Conservation (phyloP, 2,329 filamentous ascomycete genomes). For the Apiospora phragmitis region DNA sequence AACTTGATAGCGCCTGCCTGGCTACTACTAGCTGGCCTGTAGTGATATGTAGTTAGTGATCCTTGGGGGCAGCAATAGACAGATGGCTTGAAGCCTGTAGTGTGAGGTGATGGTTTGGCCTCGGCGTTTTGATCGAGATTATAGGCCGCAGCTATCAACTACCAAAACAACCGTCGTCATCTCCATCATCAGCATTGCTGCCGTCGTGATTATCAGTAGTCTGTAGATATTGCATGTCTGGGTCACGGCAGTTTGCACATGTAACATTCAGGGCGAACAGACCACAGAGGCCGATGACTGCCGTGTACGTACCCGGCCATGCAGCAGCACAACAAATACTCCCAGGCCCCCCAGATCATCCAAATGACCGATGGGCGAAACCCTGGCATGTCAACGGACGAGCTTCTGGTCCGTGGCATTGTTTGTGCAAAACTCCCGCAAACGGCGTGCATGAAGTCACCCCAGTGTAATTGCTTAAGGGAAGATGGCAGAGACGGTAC, state of each 20-base stretch:
- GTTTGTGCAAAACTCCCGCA: slow-evolving; percentile 17
- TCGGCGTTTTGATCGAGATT: slow-evolving; percentile 8
- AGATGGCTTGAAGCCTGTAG: background rate
- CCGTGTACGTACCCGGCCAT: background rate
- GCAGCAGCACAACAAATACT: slow-evolving; percentile 1
- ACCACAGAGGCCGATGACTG: background rate
- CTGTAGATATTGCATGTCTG: background rate
- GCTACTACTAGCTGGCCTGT: background rate
- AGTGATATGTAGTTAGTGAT: too few relatives aligned
- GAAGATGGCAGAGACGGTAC: slow-evolving; percentile 18
- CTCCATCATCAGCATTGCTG: background rate
- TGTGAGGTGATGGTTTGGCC: background rate
- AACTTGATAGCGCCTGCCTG: slow-evolving; percentile 3
- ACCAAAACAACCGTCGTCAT: background rate
- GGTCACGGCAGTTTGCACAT: background rate
- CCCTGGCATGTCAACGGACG: slow-evolving; percentile 14
- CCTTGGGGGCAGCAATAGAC: background rate
- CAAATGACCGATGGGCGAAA: slow-evolving; percentile 1
- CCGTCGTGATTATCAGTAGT: background rate
- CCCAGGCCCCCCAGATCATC: background rate
- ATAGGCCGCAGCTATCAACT: background rate
- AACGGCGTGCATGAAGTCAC: slow-evolving; percentile 21
- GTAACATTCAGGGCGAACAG: background rate
- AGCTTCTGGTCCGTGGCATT: slow-evolving; percentile 16
- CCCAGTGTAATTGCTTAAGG: slow-evolving; percentile 3